phyloP scores from a whole-genome alignment of 2,329 filamentous ascomycete species.

The Cercospora citrullina region DNA sequence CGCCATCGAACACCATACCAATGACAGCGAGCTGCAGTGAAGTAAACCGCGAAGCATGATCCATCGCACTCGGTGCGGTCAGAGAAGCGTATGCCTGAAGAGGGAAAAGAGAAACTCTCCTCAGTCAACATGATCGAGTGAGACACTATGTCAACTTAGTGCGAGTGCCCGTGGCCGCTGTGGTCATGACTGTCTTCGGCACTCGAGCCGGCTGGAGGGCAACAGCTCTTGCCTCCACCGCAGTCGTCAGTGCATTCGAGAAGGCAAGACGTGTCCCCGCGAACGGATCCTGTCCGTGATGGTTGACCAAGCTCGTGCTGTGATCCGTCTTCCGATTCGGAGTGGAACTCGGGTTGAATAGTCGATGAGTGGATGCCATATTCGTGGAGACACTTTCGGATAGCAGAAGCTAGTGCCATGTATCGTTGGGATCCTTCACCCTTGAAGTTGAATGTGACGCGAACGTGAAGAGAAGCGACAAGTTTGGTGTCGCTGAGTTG shows the following conservation, averaged over 20 bases:
- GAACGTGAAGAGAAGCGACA: constrained; percentile 89
- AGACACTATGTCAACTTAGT: constrained; percentile 2
- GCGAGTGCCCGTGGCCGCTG: constrained; percentile 24
- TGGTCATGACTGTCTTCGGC: constrained; percentile 23
- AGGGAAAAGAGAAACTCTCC: not conserved
- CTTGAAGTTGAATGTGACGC: constrained; percentile 86
- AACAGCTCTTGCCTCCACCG: constrained; percentile 45
- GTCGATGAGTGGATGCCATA: constrained; percentile 97
- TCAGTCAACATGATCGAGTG: not conserved
- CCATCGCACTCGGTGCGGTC: not conserved
- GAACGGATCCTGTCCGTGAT: constrained; percentile 27
- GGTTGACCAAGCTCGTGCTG: constrained; percentile 35
- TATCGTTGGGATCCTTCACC: constrained; percentile 73
- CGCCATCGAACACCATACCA: not conserved
- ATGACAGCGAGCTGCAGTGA: not conserved
- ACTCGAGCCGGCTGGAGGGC: constrained; percentile 34
- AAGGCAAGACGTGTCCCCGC: constrained; percentile 44
- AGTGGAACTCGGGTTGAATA: constrained; percentile 82
- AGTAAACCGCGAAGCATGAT: not conserved
- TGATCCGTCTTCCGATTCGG: constrained; percentile 38
- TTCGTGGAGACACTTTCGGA: constrained; percentile 84
- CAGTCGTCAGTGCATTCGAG: constrained; percentile 49
- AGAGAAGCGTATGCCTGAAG: not conserved
- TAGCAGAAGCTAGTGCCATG: constrained; percentile 82
- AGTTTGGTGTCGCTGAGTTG: constrained; percentile 94